A percentile compares a stretch with the other conserved stretches of the same genome.
Evolutionary conservation across 495 filamentous ascomycete species (phyloP).

Genomic region (Aspergillus diversus): DNA sequence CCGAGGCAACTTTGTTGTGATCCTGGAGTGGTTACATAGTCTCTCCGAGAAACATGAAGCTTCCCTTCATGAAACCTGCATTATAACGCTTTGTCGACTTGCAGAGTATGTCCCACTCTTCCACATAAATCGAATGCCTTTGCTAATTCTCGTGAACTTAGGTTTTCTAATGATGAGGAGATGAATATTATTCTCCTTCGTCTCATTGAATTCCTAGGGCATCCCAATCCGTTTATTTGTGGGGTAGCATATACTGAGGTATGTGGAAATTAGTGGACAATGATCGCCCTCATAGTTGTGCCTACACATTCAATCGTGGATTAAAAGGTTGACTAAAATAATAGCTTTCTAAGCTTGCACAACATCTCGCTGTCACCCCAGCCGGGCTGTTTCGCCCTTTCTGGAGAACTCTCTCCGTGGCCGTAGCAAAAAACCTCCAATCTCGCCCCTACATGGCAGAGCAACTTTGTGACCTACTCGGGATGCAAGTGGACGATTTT

Average conservation of each 20-base stretch:
- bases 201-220: slow-evolving; percentile 83
- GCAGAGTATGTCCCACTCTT: slow-evolving; percentile 55
- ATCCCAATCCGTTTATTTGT: slow-evolving; percentile 77
- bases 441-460: slow-evolving; percentile 80
- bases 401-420: slow-evolving; percentile 80
- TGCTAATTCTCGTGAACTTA: slow-evolving; percentile 25
- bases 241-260: slow-evolving; percentile 82
- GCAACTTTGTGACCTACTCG: slow-evolving; percentile 76
- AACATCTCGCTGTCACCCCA: slow-evolving; percentile 59
- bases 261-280: slow-evolving; percentile 22
- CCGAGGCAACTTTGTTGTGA: slow-evolving; percentile 65
- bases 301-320: slow-evolving; percentile 15
- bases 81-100: slow-evolving; percentile 81
- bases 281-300: background rate
- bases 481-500: slow-evolving; percentile 71
- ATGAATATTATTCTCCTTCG: slow-evolving; percentile 82
- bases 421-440: slow-evolving; percentile 78
- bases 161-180: slow-evolving; percentile 71
- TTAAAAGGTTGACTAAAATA: slow-evolving; percentile 15
- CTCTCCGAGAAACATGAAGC: slow-evolving; percentile 67
- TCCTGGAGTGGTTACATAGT: slow-evolving; percentile 68
- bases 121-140: slow-evolving; percentile 14
- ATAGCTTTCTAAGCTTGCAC: slow-evolving; percentile 67
- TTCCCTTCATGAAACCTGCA: slow-evolving; percentile 76
- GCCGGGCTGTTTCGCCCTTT: slow-evolving; percentile 78